Percentiles rank a stretch among this genome's conserved stretches.
Conservation (phyloP, 306 rosid genomes). For the Corylus heterophylla region DNA sequence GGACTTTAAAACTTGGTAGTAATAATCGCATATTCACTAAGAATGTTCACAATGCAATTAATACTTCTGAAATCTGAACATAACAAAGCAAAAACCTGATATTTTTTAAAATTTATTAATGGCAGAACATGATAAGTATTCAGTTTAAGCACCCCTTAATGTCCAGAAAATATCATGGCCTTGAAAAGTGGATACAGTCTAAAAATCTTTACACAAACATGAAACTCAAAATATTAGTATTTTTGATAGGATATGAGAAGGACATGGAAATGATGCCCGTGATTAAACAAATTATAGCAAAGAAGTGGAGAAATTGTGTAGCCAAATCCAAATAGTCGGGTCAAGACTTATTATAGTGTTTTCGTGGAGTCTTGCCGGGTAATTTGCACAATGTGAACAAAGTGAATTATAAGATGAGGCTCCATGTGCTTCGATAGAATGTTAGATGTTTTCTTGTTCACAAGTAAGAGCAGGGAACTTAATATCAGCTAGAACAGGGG, state of each 20-base stretch:
- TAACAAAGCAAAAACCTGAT: neutral
- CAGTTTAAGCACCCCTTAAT: neutral
- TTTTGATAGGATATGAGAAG: neutral
- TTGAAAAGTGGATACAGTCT: constrained; percentile 12
- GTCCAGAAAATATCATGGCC: neutral
- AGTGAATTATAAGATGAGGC: neutral
- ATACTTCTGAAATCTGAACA: constrained; percentile 10
- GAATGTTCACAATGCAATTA: constrained; percentile 13
- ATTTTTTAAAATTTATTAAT: neutral
- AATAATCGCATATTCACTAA: neutral
- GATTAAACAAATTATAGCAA: neutral
- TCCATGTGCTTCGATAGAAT: neutral
- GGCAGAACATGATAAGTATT: neutral
- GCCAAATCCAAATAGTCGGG: neutral
- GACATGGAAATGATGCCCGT: neutral
- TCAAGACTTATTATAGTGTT: neutral
- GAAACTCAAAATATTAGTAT: neutral
- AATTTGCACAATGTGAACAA: neutral
- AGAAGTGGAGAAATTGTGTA: neutral
- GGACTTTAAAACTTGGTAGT: neutral
- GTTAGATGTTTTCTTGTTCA: neutral
- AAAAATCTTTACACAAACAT: neutral
- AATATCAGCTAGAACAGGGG: too few relatives aligned
- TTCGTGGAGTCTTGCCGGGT: neutral
- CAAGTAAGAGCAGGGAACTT: neutral